Base-by-base conservation (phyloP, 495 filamentous ascomycete genomes). In the Rhypophila decipiens region DNA sequence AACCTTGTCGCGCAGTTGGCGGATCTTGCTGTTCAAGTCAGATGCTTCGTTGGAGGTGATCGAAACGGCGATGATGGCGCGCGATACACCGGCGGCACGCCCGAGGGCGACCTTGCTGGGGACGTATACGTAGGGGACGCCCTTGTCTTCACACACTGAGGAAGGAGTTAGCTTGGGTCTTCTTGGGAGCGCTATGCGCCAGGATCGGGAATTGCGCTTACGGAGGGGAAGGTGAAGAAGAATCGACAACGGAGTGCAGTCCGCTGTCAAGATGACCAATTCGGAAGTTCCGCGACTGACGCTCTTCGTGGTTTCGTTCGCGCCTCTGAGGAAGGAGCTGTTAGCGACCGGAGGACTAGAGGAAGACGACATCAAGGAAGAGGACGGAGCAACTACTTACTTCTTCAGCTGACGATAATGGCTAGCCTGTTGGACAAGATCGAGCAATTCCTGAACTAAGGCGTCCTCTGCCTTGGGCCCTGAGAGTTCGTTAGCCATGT, bases 21-120 rank as follows among this genome's bases (percentile, higher is more conserved):
- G 73, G 65, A 97, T 96, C 77, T 93, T 87, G 53, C 74, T 74
- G 69, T 83, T 83, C 24, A 97, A 75, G 61, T 96, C 93, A 47
- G 78, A 85, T 12, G 86, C 88, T 71, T 96, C 93, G 76, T 96
- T 97, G 56, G 86, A 89, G 31, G 88, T 95, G 60, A 96, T 91
- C 51, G 78, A 84, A 33, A 80, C 83, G 34, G 86, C 83, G 56
- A 98, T 96, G 33, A 98, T 90, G 36, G 88, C 78, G 31, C 93
- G 73, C 55, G 76, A 83, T 42, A 96, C 90, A 73, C 90, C 90
- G 63, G 83, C 86, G 27, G 85, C 84, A 53, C 89, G 77, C 36
- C 91, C 90, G 11, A 95, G 79, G 22, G 87, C 88, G 38, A 84
- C 80, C 64, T 69, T 51, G 49, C 53, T 45, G 21, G 44, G 44